Base-by-base conservation (phyloP, 371 early-diverging fungal species). In the Choanephora cucurbitarum region DNA sequence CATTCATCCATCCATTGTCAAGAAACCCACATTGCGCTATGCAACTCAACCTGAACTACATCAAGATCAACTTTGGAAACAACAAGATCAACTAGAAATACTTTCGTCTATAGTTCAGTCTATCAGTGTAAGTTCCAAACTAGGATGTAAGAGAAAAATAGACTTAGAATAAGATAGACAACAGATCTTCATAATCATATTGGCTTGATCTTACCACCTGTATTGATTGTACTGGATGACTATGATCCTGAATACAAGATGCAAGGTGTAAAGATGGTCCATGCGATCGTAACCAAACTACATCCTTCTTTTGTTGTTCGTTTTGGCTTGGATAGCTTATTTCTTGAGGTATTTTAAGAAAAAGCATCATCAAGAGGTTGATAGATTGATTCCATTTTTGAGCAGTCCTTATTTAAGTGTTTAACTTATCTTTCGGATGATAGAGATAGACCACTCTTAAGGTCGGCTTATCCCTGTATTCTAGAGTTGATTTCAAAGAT, bases 391-490 rank as follows among this genome's bases (percentile, higher is more conserved):
- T 2, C 7, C 7, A 1, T 14, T 37, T n/a, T n/a, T n/a, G n/a
- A 37, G 7, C 43, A 75, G 75, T 58, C 69, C 11, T 42, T 77
- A 1, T 77, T 71, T 50, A 63, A 63, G n/a, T 77, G 74, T 32
- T 44, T 73, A 6, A 46, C 18, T 7, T 73, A 73, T 44, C 33
- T 77, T 24, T 62, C 70, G 5, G 49, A 69, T 21, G 64, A 71
- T 2, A 47, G 60, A n/a, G 73, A 71, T 19, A 11, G 57, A 0
- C 53, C 52, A 0, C 37, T 73, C 31, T 34, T 73, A 5, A 37
- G 52, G 28, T 60, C 52, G 15, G 28, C 77, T 5, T 77, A 77
- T 49, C 58, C 63, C 14, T 77, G 74, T 23, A 24, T 71, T 24
- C 33, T 69, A 11, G 70, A 69, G 33, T 37, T 77, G 5, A 69